Conservation (phyloP, 371 early-diverging fungal species). For the Lichtheimia hyalospora region DNA sequence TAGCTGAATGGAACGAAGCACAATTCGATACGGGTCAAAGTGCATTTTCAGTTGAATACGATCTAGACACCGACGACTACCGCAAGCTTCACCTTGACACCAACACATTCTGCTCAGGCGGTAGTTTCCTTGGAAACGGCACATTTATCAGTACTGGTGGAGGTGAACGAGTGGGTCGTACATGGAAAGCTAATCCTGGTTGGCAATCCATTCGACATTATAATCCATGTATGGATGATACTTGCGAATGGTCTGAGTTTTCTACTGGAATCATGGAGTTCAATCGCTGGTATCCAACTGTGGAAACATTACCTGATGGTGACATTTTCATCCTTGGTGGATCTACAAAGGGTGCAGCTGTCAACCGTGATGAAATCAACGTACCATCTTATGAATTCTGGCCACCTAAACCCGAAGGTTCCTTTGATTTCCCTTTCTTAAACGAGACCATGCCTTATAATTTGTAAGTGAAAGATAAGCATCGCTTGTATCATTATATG, state of each 20-base stretch:
- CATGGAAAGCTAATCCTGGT: slow-evolving; percentile 48
- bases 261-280: slow-evolving; percentile 33
- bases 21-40: slow-evolving; percentile 48
- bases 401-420: slow-evolving; percentile 37
- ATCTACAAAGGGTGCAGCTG: slow-evolving; percentile 45
- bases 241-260: slow-evolving; percentile 48
- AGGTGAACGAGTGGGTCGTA: slow-evolving; percentile 40
- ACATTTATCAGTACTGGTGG: slow-evolving; percentile 63
- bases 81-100: slow-evolving; percentile 49
- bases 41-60: slow-evolving; percentile 55
- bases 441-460: slow-evolving; percentile 65
- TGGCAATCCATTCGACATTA: slow-evolving; percentile 58
- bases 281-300: slow-evolving; percentile 65
- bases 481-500: not conserved
- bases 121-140: slow-evolving; percentile 58
- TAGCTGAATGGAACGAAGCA: slow-evolving; percentile 51
- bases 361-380: slow-evolving; percentile 51
- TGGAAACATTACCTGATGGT: slow-evolving; percentile 57
- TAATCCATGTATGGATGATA: slow-evolving; percentile 43
- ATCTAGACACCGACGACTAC: slow-evolving; percentile 45
- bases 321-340: slow-evolving; percentile 61
- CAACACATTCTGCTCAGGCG: slow-evolving; percentile 67
- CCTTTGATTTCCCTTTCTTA: slow-evolving; percentile 41
- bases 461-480: slow-evolving; percentile 36
- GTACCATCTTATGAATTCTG: slow-evolving; percentile 49